phyloP scores from a whole-genome alignment of 306 rosid species.

The Lathyrus sativus region DNA sequence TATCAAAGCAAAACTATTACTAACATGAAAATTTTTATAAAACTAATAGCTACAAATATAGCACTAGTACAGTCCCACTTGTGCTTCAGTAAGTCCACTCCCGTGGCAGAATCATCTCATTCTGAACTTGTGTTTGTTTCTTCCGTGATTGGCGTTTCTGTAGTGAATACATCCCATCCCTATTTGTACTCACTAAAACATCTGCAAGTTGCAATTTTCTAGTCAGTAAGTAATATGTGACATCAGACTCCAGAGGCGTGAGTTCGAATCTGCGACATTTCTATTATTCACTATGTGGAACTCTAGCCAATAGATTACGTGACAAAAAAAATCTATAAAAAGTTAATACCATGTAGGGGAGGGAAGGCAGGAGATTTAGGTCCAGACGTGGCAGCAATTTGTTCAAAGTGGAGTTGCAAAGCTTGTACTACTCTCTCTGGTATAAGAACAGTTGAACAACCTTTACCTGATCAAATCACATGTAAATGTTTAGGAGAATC shows the following conservation, averaged over 20 bases:
- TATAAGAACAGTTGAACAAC: slow-evolving; percentile 71
- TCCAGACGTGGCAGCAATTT: slow-evolving; percentile 59
- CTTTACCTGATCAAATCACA: slow-evolving; percentile 44
- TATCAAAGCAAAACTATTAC: neutral
- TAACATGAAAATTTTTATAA: neutral
- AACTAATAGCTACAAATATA: neutral
- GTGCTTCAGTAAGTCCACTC: slow-evolving; percentile 78
- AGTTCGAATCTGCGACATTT: no score
- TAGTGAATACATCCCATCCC: slow-evolving; percentile 43
- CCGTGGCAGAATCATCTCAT: slow-evolving; percentile 62
- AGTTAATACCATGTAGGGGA: slow-evolving; percentile 52
- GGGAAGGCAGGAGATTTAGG: slow-evolving; percentile 49
- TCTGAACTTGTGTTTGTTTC: slow-evolving; percentile 35
- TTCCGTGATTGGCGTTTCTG: slow-evolving; percentile 46
- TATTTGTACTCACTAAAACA: slow-evolving; percentile 36
- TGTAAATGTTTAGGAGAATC: neutral
- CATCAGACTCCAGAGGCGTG: no score
- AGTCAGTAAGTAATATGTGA: neutral
- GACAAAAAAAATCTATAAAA: neutral
- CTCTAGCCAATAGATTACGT: no score
- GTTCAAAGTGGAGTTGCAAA: slow-evolving; percentile 76
- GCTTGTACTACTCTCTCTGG: slow-evolving; percentile 92
- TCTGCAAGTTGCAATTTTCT: slow-evolving; percentile 38
- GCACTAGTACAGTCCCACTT: neutral
- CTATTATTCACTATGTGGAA: no score